These are phyloP conservation scores for Panellus pusillus DNA, from an alignment of 768 basidiomycete genomes.

Conservation along the genomic window DNA sequence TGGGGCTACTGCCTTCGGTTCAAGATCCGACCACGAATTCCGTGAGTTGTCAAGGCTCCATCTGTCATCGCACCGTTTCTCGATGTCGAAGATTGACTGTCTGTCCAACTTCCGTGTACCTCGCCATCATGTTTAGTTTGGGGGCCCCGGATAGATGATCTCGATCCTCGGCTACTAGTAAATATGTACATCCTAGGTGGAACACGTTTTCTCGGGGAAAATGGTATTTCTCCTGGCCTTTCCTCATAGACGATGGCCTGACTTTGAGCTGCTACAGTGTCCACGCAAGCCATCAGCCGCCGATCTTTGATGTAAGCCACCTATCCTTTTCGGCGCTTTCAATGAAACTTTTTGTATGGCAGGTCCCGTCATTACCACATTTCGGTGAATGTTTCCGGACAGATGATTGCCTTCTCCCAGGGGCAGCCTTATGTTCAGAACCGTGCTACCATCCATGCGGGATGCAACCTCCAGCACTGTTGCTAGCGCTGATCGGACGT, in stretches of 20 bases:
- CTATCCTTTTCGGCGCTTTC: neutral
- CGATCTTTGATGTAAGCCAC: neutral
- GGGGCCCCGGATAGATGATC: too few relatives aligned
- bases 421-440: constrained; percentile 6
- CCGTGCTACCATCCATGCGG: neutral
- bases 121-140: neutral
- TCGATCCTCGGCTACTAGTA: too few relatives aligned
- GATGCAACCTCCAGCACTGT: neutral
- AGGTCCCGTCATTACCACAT: constrained; percentile 17
- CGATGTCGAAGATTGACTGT: neutral
- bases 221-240: too few relatives aligned
- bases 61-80: neutral
- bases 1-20: neutral
- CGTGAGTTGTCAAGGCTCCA: neutral
- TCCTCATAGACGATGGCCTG: neutral
- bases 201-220: too few relatives aligned
- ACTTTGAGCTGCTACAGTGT: neutral
- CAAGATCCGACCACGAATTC: neutral
- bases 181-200: neutral
- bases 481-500: constrained; percentile 19
- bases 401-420: constrained; percentile 15
- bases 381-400: constrained; percentile 14
- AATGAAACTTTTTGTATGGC: neutral
- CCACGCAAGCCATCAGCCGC: neutral
- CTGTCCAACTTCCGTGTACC: constrained; percentile 6